phyloP scores from a whole-genome alignment of 176 grass and related monocot genomes.

The Cenchrus purpureus region DNA sequence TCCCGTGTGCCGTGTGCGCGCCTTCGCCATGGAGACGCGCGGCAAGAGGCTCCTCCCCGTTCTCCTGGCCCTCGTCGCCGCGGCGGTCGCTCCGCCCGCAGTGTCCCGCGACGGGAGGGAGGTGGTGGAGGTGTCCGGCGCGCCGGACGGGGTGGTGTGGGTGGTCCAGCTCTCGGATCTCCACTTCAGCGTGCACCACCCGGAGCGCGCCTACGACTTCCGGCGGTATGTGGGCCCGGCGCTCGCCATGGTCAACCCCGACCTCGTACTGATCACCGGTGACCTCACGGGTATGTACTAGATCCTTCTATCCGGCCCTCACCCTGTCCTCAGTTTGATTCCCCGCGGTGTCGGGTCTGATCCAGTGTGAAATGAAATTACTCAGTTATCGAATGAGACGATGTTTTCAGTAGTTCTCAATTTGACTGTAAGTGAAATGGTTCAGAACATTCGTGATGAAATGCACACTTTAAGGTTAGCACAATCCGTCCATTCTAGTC shows the following conservation, averaged over 20 bases:
- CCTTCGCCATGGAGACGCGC: conserved; percentile 37
- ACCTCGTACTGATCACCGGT: conserved; percentile 91
- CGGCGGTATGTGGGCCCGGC: conserved; percentile 71
- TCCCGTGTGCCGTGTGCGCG: neutral
- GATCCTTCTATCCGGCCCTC: neutral
- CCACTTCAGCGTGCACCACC: conserved; percentile 95
- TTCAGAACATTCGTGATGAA: conserved; percentile 2
- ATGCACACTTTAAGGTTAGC: conserved; percentile 2
- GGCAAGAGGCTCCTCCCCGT: conserved; percentile 32
- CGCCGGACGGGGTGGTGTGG: conserved; percentile 78
- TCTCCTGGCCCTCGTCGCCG: conserved; percentile 40
- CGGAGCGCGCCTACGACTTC: conserved; percentile 91
- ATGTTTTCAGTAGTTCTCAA: neutral
- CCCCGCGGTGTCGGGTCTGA: neutral
- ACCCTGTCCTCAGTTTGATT: neutral
- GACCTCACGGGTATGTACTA: conserved; percentile 76
- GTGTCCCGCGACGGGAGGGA: conserved; percentile 22
- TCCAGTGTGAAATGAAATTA: conserved; percentile 31
- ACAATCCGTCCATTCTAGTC: neutral
- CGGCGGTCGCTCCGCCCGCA: conserved; percentile 8
- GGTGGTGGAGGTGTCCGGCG: conserved; percentile 64
- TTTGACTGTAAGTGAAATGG: neutral
- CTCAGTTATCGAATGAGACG: neutral
- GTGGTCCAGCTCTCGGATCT: conserved; percentile 92
- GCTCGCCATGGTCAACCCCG: conserved; percentile 80